A percentile compares a stretch with the other conserved stretches of the same genome.
Evolutionary conservation across 2,329 filamentous ascomycete species (phyloP).

Genomic region (Colletotrichum caudatum): DNA sequence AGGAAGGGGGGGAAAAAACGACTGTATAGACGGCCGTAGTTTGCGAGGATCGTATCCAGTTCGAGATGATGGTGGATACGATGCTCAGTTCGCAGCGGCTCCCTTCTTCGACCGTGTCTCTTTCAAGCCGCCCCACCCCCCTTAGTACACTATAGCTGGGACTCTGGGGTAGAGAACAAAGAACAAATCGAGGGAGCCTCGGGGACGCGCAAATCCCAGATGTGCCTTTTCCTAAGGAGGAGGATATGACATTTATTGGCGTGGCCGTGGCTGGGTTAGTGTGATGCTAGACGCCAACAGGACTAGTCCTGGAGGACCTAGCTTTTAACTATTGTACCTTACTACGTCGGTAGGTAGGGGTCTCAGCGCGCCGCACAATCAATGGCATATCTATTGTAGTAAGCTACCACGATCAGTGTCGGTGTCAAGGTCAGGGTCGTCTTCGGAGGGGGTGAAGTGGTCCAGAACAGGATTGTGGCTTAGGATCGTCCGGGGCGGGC

Average conservation of each 20-base stretch:
- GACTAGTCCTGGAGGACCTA: not conserved
- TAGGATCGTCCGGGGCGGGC: constrained; percentile 13
- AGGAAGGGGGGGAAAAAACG: not conserved
- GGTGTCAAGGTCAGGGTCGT: constrained; percentile 3
- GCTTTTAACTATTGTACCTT: too few relatives aligned
- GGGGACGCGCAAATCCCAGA: not conserved
- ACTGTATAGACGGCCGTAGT: constrained; percentile 3
- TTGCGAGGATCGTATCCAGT: not conserved
- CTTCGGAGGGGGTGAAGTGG: constrained; percentile 6
- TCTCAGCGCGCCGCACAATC: constrained; percentile 18
- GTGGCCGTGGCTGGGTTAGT: constrained; percentile 36
- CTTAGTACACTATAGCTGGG: not conserved
- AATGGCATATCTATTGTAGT: not conserved
- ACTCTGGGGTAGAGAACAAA: constrained; percentile 38
- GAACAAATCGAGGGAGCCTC: constrained; percentile 2
- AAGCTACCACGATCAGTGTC: not conserved
- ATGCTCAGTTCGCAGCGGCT: constrained; percentile 16
- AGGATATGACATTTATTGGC: constrained; percentile 15
- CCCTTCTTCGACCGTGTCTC: constrained; percentile 9
- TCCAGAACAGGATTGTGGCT: constrained; percentile 4
- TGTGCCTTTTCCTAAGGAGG: not conserved
- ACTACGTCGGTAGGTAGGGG: constrained; percentile 8
- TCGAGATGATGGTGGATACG: not conserved
- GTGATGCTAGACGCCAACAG: constrained; percentile 22
- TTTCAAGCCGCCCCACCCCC: constrained; percentile 8